These are phyloP conservation scores for Pseudopithomyces maydicus DNA, from an alignment of 2,329 filamentous ascomycete genomes.

Conservation along the genomic window DNA sequence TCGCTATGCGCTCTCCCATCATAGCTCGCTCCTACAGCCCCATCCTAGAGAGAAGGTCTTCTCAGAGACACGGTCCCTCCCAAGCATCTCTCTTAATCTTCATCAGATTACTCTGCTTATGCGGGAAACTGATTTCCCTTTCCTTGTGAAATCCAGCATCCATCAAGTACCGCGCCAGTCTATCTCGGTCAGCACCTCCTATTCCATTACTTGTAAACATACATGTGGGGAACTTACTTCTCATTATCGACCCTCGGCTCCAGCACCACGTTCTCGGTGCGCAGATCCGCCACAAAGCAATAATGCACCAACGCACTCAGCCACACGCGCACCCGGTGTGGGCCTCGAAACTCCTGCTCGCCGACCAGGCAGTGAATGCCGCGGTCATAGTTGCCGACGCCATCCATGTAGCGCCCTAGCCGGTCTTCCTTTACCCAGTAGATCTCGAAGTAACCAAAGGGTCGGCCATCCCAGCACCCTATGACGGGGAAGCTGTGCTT, in stretches of 20 bases:
- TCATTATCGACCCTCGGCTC: conserved; percentile 91
- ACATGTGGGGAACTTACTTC: conserved; percentile 63
- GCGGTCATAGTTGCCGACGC: conserved; percentile 79
- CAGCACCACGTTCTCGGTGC: conserved; percentile 82
- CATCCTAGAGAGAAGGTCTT: conserved; percentile 1
- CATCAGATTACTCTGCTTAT: conserved; percentile 90
- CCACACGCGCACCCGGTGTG: conserved; percentile 79
- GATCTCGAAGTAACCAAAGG: conserved; percentile 96
- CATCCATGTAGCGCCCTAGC: conserved; percentile 70
- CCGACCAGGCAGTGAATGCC: conserved; percentile 89
- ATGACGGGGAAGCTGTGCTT: conserved; percentile 88
- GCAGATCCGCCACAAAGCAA: conserved; percentile 74
- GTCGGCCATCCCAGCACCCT: conserved; percentile 90
- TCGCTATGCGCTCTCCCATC: neutral
- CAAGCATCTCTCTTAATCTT: conserved; percentile 80
- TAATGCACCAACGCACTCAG: conserved; percentile 86
- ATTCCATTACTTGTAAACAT: too few relatives aligned
- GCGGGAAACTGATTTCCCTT: conserved; percentile 82
- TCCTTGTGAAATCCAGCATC: conserved; percentile 82
- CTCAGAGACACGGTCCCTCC: conserved; percentile 43
- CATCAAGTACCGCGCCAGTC: conserved; percentile 73
- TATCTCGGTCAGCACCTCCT: conserved; percentile 40
- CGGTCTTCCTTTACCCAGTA: conserved; percentile 97
- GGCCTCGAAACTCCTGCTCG: conserved; percentile 86
- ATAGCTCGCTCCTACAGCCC: neutral